Evolutionary conservation across 768 basidiomycete genomes (phyloP).

Genomic region (Tylopilus vinaceipallidus): DNA sequence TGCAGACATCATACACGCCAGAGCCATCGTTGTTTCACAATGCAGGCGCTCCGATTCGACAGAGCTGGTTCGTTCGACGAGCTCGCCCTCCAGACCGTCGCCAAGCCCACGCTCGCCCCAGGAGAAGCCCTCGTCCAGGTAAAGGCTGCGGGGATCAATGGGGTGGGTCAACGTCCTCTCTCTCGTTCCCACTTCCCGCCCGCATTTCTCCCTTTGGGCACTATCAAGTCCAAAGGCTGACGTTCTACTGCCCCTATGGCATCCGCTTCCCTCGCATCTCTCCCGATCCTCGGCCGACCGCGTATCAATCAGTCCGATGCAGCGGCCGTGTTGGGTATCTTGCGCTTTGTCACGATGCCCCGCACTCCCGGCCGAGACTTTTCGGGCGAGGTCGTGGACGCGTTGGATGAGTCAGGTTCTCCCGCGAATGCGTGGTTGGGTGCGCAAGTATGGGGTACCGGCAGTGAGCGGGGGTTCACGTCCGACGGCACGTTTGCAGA

Average conservation of each 20-base stretch:
- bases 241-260: neutral
- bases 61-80: slow-evolving; percentile 31
- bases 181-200: neutral
- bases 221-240: neutral
- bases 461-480: slow-evolving; percentile 31
- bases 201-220: neutral
- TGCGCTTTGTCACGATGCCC: slow-evolving; percentile 34
- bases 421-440: slow-evolving; percentile 24
- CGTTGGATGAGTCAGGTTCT: slow-evolving; percentile 23
- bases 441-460: slow-evolving; percentile 35
- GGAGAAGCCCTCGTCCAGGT: slow-evolving; percentile 35
- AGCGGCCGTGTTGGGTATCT: slow-evolving; percentile 24
- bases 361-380: slow-evolving; percentile 34
- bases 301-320: slow-evolving; percentile 24
- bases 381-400: slow-evolving; percentile 35
- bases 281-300: neutral
- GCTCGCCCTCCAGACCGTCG: slow-evolving; percentile 21
- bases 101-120: slow-evolving; percentile 26
- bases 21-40: slow-evolving; percentile 9
- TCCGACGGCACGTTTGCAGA: slow-evolving; percentile 36
- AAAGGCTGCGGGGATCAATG: slow-evolving; percentile 34
- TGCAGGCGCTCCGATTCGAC: slow-evolving; percentile 35
- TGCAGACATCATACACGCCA: slow-evolving; percentile 1
- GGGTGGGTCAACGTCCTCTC: slow-evolving; percentile 18
- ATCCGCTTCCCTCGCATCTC: neutral